These are phyloP conservation scores for Paramecium pentaurelia DNA, from an alignment of 73 alveolate genomes.

Conservation along the genomic window DNA sequence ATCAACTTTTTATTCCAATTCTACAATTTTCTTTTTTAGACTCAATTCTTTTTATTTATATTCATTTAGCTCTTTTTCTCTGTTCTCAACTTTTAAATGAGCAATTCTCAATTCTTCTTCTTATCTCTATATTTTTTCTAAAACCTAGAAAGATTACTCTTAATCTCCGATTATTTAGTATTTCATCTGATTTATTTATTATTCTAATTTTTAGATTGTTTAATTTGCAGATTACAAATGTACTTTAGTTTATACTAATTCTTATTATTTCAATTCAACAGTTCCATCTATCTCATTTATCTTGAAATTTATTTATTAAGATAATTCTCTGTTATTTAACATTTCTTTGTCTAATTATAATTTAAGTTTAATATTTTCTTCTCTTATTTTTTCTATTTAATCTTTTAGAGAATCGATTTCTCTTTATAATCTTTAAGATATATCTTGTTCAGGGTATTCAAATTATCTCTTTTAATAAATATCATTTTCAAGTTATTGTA, in stretches of 20 bases:
- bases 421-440: background rate
- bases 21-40: background rate
- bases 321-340: background rate
- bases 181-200: background rate
- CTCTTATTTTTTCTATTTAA: background rate
- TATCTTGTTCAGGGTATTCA: background rate
- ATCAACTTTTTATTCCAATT: background rate
- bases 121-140: slow-evolving; percentile 5
- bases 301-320: background rate
- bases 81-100: background rate
- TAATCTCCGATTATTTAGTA: background rate
- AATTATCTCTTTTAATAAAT: background rate
- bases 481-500: background rate
- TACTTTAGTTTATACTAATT: background rate
- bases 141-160: background rate
- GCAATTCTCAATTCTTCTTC: background rate
- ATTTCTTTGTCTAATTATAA: background rate
- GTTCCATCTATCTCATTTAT: background rate
- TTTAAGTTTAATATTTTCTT: background rate
- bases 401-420: background rate
- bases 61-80: background rate
- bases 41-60: background rate
- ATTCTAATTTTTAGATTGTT: background rate
- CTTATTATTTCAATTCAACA: background rate
- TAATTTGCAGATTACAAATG: background rate